A percentile compares a stretch with the other conserved stretches of the same genome.
Conservation (phyloP, 495 filamentous ascomycete species). For the Penicillium paxilli region DNA sequence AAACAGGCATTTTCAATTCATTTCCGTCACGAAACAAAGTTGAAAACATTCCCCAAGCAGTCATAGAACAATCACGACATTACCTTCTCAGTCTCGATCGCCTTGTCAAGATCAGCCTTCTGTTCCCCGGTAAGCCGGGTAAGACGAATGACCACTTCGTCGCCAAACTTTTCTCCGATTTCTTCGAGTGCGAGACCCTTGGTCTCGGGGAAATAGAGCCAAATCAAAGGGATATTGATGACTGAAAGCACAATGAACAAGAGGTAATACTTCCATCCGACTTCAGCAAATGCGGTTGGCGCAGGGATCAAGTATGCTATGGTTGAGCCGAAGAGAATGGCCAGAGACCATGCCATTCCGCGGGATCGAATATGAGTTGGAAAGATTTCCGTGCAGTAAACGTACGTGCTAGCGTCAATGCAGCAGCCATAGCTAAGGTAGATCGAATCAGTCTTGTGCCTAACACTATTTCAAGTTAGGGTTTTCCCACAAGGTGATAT, state of each 20-base stretch:
- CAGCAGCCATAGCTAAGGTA: neutral
- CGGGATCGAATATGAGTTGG: neutral
- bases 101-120: no score
- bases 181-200: slow-evolving; percentile 24
- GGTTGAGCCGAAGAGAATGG: neutral
- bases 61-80: no score
- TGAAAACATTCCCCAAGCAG: no score
- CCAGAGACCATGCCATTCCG: neutral
- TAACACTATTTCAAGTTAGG: no score
- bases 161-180: slow-evolving; percentile 5
- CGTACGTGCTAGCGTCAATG: neutral
- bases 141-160: neutral
- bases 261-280: slow-evolving; percentile 30
- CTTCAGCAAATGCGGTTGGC: slow-evolving; percentile 15
- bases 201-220: slow-evolving; percentile 18
- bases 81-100: no score
- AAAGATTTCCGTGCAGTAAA: neutral
- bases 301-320: neutral
- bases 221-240: slow-evolving; percentile 6
- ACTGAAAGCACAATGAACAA: slow-evolving; percentile 20
- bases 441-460: no score
- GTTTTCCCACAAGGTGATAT: neutral
- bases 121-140: neutral
- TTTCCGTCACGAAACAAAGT: no score
- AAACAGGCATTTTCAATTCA: no score